Evolutionary conservation across 78 protist genomes (phyloP).

Genomic region (Dictyostelium brefeldianum): DNA sequence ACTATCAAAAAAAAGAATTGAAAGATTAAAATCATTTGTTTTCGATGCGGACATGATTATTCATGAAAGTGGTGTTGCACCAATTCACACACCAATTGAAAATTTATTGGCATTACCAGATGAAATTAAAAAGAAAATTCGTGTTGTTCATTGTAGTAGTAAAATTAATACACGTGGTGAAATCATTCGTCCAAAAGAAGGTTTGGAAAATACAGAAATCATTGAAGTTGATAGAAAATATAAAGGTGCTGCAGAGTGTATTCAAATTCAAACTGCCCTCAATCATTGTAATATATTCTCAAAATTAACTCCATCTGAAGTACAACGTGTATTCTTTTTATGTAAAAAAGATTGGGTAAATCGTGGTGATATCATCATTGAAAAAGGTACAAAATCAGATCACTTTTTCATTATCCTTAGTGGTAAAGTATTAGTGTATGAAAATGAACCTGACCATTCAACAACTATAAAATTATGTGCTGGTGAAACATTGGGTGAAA

Average conservation of each 20-base stretch:
- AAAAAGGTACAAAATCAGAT: conserved; percentile 26
- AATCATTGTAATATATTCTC: conserved; percentile 40
- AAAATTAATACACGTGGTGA: conserved; percentile 4
- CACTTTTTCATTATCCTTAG: conserved; percentile 32
- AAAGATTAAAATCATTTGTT: conserved; percentile 61
- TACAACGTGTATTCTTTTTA: conserved; percentile 20
- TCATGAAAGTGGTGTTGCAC: conserved; percentile 91
- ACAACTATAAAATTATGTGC: conserved; percentile 2
- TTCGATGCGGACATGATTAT: conserved; percentile 83
- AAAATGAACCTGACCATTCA: too few species aligned
- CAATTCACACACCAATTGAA: conserved; percentile 80
- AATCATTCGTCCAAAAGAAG: conserved; percentile 53
- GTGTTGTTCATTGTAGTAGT: conserved; percentile 67
- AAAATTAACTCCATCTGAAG: conserved; percentile 41
- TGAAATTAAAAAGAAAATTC: conserved; percentile 30
- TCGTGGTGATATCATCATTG: conserved; percentile 23
- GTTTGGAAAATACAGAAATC: conserved; percentile 49
- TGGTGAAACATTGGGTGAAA: conserved; percentile 85
- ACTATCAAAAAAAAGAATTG: conserved; percentile 40
- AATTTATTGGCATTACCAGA: conserved; percentile 53
- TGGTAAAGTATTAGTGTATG: conserved; percentile 60
- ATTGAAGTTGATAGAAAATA: conserved; percentile 43
- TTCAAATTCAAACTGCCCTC: conserved; percentile 38
- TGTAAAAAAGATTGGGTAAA: conserved; percentile 20
- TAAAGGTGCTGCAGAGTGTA: conserved; percentile 40